Evolutionary conservation across 768 basidiomycete genomes (phyloP).

Genomic region (Kwoniella europaea): DNA sequence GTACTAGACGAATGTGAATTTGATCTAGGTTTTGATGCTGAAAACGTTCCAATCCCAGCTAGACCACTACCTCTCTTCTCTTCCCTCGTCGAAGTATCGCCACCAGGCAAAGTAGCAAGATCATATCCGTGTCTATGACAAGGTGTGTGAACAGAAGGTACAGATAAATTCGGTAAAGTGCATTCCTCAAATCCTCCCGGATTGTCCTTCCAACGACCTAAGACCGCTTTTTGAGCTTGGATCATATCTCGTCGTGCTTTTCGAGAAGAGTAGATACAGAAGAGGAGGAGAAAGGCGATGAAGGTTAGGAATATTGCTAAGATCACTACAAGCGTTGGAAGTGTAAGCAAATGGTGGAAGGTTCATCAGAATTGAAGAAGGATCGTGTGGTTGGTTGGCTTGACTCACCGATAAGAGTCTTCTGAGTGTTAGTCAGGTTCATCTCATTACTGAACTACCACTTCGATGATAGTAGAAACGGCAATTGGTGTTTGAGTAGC

Average conservation of each 20-base stretch:
- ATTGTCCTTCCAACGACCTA: conserved; percentile 18
- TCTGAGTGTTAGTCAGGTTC: not conserved
- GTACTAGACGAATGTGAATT: not conserved
- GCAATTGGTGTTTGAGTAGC: no score
- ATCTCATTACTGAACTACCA: not conserved
- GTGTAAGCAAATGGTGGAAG: not conserved
- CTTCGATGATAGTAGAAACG: no score
- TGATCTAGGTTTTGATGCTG: not conserved
- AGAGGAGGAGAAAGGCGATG: conserved; percentile 2
- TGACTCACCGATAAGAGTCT: conserved; percentile 4
- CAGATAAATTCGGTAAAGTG: not conserved
- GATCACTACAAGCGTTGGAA: not conserved
- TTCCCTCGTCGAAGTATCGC: not conserved
- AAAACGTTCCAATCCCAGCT: conserved; percentile 10
- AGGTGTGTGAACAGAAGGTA: not conserved
- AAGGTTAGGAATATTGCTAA: not conserved
- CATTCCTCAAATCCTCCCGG: not conserved
- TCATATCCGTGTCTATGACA: not conserved
- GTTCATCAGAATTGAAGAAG: not conserved
- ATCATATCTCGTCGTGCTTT: not conserved
- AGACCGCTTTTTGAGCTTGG: conserved; percentile 9
- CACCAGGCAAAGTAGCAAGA: not conserved
- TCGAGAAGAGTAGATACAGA: conserved; percentile 17
- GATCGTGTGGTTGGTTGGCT: no score
- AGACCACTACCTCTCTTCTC: conserved; percentile 15